phyloP scores from a whole-genome alignment of 768 basidiomycete species.

The Leccinum boreale region DNA sequence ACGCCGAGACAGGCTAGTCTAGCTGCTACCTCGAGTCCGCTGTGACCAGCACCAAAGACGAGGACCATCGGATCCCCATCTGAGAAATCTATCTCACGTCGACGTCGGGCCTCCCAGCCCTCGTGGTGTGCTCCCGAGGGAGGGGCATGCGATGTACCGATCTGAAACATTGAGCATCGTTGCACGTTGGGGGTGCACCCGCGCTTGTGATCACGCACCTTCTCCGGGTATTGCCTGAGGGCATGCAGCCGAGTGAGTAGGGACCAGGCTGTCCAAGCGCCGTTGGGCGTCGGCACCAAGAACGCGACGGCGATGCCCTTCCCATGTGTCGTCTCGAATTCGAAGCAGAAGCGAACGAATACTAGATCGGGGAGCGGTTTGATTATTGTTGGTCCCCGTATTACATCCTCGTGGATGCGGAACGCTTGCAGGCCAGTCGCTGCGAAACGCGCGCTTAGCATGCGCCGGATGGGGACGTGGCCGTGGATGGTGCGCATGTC shows the following conservation, averaged over 20 bases:
- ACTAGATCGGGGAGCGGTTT: constrained; percentile 48
- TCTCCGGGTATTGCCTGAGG: constrained; percentile 51
- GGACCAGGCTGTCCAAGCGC: constrained; percentile 58
- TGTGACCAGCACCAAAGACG: constrained; percentile 64
- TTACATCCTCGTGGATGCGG: constrained; percentile 17
- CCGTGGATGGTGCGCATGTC: constrained; percentile 49
- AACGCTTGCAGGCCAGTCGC: constrained; percentile 15
- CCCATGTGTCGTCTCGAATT: constrained; percentile 49
- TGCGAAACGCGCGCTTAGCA: constrained; percentile 25
- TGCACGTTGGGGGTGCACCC: background rate
- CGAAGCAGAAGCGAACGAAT: constrained; percentile 57
- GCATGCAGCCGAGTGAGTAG: constrained; percentile 58
- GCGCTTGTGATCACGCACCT: constrained; percentile 13
- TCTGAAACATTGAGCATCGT: constrained; percentile 4
- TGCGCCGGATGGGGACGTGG: background rate
- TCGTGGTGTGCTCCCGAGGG: constrained; percentile 37
- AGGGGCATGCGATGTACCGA: constrained; percentile 39
- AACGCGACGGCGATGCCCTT: constrained; percentile 50
- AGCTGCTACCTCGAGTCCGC: constrained; percentile 61
- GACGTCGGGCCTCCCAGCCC: constrained; percentile 48
- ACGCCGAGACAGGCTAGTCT: constrained; percentile 57
- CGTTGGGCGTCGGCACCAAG: constrained; percentile 39
- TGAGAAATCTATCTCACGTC: constrained; percentile 40
- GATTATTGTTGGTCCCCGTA: constrained; percentile 31
- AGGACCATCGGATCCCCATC: constrained; percentile 53